Evolutionary conservation across 2,329 filamentous ascomycete genomes (phyloP).

Genomic region (Tetracladium maxilliforme): DNA sequence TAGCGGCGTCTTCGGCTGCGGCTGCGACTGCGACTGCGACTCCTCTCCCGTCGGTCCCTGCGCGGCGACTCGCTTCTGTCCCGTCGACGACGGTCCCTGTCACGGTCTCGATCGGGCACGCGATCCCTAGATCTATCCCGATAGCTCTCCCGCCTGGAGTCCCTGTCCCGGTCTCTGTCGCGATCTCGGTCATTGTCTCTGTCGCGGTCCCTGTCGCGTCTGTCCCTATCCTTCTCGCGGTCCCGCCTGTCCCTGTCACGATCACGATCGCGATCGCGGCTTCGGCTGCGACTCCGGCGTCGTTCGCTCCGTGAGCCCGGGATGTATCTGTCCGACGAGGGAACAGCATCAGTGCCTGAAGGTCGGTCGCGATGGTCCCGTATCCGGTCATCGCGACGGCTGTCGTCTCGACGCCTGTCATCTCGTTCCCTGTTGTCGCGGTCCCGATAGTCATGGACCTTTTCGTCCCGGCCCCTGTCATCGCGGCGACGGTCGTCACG

Average conservation of each 20-base stretch:
- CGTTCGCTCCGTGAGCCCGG: constrained; percentile 10
- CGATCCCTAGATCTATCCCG: constrained; percentile 10
- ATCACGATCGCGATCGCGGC: constrained; percentile 5
- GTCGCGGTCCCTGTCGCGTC: constrained; percentile 3
- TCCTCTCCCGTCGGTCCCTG: too few relatives aligned
- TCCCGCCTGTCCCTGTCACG: constrained; percentile 1
- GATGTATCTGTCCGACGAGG: too few relatives aligned
- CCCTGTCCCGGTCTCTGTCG: constrained; percentile 8
- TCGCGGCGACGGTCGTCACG: constrained; percentile 9
- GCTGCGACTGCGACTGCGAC: background rate
- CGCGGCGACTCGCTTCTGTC: too few relatives aligned
- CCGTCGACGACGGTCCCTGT: too few relatives aligned
- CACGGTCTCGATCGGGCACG: too few relatives aligned
- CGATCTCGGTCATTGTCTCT: constrained; percentile 12
- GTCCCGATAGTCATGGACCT: constrained; percentile 14
- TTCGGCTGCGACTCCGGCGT: constrained; percentile 8
- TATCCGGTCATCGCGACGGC: constrained; percentile 2
- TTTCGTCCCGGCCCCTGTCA: constrained; percentile 9
- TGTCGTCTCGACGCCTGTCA: constrained; percentile 2
- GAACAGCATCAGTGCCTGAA: too few relatives aligned
- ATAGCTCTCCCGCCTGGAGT: constrained; percentile 10
- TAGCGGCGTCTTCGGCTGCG: too few relatives aligned
- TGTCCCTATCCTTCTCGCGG: constrained; percentile 1
- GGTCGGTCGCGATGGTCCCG: constrained; percentile 5
- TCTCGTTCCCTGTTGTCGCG: constrained; percentile 7